Evolutionary conservation across 2,329 filamentous ascomycete genomes (phyloP).

Genomic region (Penicillium sp.): DNA sequence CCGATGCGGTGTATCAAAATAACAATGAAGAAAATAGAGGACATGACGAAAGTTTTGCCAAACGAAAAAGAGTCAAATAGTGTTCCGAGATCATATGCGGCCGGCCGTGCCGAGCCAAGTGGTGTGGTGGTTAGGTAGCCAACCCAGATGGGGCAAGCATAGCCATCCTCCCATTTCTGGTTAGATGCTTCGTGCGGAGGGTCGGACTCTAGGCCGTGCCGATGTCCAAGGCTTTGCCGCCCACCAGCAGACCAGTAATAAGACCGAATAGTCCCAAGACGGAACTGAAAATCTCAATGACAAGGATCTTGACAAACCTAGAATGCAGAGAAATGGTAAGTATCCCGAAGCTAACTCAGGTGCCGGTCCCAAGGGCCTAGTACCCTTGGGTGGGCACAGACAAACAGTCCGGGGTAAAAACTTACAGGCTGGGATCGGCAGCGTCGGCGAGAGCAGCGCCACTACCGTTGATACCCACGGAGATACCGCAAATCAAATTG

Average conservation of each 20-base stretch:
- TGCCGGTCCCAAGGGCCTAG: slow-evolving; percentile 7
- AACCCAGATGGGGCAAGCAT: slow-evolving; percentile 18
- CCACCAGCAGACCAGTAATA: slow-evolving; percentile 89
- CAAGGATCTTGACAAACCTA: slow-evolving; percentile 97
- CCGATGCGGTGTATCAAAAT: slow-evolving; percentile 42
- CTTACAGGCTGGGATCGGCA: slow-evolving; percentile 85
- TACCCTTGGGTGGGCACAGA: slow-evolving; percentile 1
- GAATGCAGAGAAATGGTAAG: slow-evolving; percentile 5
- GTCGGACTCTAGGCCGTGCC: slow-evolving; percentile 29
- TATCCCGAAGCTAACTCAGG: not conserved
- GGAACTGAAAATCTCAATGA: slow-evolving; percentile 99
- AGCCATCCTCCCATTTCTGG: slow-evolving; percentile 16
- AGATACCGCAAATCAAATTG: slow-evolving; percentile 94
- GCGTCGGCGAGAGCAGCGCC: slow-evolving; percentile 96
- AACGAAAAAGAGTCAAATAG: slow-evolving; percentile 20
- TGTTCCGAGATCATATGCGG: slow-evolving; percentile 26
- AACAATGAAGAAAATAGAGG: slow-evolving; percentile 5
- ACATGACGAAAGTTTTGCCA: slow-evolving; percentile 19
- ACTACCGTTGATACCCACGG: slow-evolving; percentile 97
- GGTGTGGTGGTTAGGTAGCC: slow-evolving; percentile 1
- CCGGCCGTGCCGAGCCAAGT: slow-evolving; percentile 1
- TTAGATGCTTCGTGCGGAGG: not conserved
- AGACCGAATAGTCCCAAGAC: slow-evolving; percentile 95
- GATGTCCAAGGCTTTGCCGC: slow-evolving; percentile 81
- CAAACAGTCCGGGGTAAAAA: slow-evolving; percentile 24